These are phyloP conservation scores for Fagopyrum esculentum DNA, from an alignment of 148 eudicot species.

Conservation along the genomic window DNA sequence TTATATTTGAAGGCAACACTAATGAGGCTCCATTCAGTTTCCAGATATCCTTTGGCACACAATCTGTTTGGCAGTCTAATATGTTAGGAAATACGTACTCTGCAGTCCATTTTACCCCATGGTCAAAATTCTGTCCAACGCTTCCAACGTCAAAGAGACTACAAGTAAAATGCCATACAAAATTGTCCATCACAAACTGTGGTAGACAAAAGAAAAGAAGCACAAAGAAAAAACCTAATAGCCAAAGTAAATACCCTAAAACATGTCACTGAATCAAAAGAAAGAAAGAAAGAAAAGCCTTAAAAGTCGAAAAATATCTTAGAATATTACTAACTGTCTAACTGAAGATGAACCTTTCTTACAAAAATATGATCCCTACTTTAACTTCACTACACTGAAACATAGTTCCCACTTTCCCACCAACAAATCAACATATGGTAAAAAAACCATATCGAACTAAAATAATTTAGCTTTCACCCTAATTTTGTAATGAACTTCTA, in stretches of 20 bases:
- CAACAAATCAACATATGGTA: not conserved
- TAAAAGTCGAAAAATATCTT: not conserved
- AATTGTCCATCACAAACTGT: constrained; percentile 10
- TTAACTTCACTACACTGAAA: not conserved
- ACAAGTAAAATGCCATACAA: constrained; percentile 19
- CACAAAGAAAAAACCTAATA: not conserved
- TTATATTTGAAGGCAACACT: constrained; percentile 40
- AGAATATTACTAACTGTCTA: not conserved
- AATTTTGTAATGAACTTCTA: no score
- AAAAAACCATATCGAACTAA: not conserved
- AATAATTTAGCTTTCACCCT: not conserved
- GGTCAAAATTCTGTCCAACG: constrained; percentile 26
- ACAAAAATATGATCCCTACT: not conserved
- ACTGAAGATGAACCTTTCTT: not conserved
- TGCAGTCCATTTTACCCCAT: constrained; percentile 27
- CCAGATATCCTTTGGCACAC: constrained; percentile 39
- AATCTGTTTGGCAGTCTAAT: constrained; percentile 16
- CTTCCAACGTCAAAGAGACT: constrained; percentile 54
- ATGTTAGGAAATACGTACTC: constrained; percentile 46
- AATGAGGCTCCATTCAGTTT: constrained; percentile 32
- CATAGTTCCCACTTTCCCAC: not conserved
- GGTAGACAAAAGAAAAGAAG: constrained; percentile 7
- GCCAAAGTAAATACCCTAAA: not conserved
- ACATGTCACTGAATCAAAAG: not conserved
- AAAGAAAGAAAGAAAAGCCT: not conserved